Evolutionary conservation across 805 yeast species (phyloP).

Genomic region (Candida insectorum): DNA sequence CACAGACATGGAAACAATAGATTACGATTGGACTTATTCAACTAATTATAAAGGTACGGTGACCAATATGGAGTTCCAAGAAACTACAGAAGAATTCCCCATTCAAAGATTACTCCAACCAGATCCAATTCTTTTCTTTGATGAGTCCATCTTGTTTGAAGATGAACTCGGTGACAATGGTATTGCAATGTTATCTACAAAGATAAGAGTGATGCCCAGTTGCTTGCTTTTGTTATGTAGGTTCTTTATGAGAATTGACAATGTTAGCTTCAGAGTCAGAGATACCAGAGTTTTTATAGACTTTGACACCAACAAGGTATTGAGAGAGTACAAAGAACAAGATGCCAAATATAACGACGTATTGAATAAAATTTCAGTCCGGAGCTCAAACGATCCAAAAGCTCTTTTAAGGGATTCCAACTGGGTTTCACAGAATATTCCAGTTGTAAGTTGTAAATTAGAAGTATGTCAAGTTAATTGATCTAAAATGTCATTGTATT

Average conservation of each 20-base stretch:
- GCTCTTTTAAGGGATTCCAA: slow-evolving; percentile 64
- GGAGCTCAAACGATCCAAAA: slow-evolving; percentile 33
- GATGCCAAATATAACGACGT: slow-evolving; percentile 34
- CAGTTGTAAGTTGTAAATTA: slow-evolving; percentile 23
- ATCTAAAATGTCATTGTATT: too few relatives aligned
- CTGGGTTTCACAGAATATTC: slow-evolving; percentile 65
- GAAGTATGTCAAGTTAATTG: too few relatives aligned
- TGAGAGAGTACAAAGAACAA: slow-evolving; percentile 75
- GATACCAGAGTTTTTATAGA: slow-evolving; percentile 87
- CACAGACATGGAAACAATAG: slow-evolving; percentile 57
- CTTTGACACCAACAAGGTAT: slow-evolving; percentile 55
- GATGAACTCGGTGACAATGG: slow-evolving; percentile 98
- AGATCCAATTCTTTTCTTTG: slow-evolving; percentile 86
- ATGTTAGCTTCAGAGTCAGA: slow-evolving; percentile 76
- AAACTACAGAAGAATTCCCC: slow-evolving; percentile 50
- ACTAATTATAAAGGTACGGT: slow-evolving; percentile 70
- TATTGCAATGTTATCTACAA: slow-evolving; percentile 69
- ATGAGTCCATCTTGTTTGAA: slow-evolving; percentile 84
- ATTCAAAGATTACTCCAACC: slow-evolving; percentile 62
- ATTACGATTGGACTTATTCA: slow-evolving; percentile 96
- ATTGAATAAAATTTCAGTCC: slow-evolving; percentile 21
- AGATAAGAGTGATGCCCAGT: slow-evolving; percentile 85
- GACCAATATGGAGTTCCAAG: slow-evolving; percentile 16
- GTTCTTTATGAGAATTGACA: slow-evolving; percentile 84
- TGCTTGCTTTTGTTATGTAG: slow-evolving; percentile 72